A percentile compares a stretch with the other conserved stretches of the same genome.
These are phyloP conservation scores for Spathaspora hagerdaliae DNA, from an alignment of 805 yeast species.

Conservation along the genomic window DNA sequence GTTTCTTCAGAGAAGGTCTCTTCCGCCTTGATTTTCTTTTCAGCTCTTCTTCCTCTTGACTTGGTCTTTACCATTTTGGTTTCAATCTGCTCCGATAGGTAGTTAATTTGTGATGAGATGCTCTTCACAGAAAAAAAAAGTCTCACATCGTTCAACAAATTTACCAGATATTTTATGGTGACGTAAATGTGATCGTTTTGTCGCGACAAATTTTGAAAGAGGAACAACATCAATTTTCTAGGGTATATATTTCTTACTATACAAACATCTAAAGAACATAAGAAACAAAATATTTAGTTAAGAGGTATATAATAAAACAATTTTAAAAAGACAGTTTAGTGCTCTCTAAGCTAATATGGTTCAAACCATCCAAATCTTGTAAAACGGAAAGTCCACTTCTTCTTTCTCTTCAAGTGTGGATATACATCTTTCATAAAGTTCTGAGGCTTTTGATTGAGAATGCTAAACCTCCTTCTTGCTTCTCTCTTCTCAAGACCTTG, in stretches of 20 bases:
- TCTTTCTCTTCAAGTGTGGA: too few relatives aligned
- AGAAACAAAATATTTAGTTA: too few relatives aligned
- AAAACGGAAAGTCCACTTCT: constrained; percentile 3
- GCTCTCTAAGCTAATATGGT: neutral
- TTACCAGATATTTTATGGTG: too few relatives aligned
- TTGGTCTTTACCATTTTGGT: constrained; percentile 16
- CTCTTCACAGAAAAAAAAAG: neutral
- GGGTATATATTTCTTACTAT: too few relatives aligned
- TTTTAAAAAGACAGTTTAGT: too few relatives aligned
- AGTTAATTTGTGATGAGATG: neutral
- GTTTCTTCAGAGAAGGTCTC: constrained; percentile 1
- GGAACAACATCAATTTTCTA: too few relatives aligned
- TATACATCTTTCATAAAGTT: too few relatives aligned
- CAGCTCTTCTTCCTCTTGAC: constrained; percentile 42
- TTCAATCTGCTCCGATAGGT: neutral
- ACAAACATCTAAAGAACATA: neutral
- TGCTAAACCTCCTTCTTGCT: neutral
- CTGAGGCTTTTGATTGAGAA: too few relatives aligned
- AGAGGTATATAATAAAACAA: neutral
- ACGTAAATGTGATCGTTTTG: too few relatives aligned
- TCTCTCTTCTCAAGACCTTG: neutral
- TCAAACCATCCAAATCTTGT: constrained; percentile 3
- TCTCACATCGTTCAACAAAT: neutral
- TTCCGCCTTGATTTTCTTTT: constrained; percentile 15
- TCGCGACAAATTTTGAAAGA: too few relatives aligned